phyloP scores from a whole-genome alignment of 2,329 filamentous ascomycete species.

The Apiospora sp. region DNA sequence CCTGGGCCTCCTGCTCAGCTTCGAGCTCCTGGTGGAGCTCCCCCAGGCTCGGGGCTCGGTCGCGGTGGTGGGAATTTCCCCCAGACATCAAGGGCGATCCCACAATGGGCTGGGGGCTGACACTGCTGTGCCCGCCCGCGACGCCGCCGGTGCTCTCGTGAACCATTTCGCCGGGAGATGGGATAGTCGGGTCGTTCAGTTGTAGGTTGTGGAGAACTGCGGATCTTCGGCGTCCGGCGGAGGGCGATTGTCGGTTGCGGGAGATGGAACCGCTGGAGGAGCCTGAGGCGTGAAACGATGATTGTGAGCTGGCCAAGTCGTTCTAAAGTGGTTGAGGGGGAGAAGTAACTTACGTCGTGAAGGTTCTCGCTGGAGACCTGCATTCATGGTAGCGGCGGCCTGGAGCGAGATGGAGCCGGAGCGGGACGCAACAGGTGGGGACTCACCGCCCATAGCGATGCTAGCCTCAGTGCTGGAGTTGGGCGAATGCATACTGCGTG shows the following conservation, averaged over 20 bases:
- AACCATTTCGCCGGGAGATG: constrained; percentile 73
- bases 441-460: constrained; percentile 48
- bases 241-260: constrained; percentile 54
- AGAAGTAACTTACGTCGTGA: constrained; percentile 57
- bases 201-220: constrained; percentile 77
- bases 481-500: constrained; percentile 11
- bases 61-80: constrained; percentile 57
- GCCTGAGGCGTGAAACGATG: constrained; percentile 42
- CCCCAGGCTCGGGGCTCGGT: constrained; percentile 74
- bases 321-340: background rate
- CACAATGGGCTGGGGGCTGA: constrained; percentile 56
- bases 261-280: constrained; percentile 62
- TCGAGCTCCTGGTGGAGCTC: constrained; percentile 83
- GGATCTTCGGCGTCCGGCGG: constrained; percentile 68
- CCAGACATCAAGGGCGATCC: constrained; percentile 53
- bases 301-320: background rate
- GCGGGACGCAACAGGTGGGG: constrained; percentile 65
- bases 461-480: constrained; percentile 39
- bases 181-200: constrained; percentile 73
- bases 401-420: constrained; percentile 76
- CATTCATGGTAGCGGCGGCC: constrained; percentile 80
- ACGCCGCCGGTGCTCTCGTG: constrained; percentile 50
- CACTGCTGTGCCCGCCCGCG: constrained; percentile 42
- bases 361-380: constrained; percentile 73
- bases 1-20: constrained; percentile 80